Percentiles rank a stretch among this genome's conserved stretches.
phyloP scores from a whole-genome alignment of 2,329 filamentous ascomycete species.

The Parascedosporium putredinis region DNA sequence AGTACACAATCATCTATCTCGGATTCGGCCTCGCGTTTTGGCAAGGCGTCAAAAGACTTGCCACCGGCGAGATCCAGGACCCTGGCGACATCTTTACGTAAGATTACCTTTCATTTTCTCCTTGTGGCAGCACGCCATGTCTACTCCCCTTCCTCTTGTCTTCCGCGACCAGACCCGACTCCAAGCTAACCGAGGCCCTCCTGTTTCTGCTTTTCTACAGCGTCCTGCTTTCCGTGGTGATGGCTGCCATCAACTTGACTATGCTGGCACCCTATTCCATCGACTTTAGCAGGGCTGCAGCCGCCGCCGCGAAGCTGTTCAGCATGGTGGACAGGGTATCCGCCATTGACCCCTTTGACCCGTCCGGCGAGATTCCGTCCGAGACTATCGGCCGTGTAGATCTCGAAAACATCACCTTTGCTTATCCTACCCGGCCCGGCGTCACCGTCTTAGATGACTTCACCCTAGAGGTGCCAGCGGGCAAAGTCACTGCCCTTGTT shows the following conservation, averaged over 20 bases:
- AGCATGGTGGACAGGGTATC: constrained; percentile 34
- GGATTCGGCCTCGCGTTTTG: constrained; percentile 40
- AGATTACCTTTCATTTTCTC: constrained; percentile 15
- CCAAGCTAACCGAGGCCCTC: too few relatives aligned
- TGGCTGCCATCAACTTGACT: constrained; percentile 34
- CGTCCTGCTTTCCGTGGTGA: constrained; percentile 36
- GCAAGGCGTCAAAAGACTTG: constrained; percentile 38
- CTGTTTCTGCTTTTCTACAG: constrained; percentile 15
- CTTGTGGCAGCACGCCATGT: too few relatives aligned
- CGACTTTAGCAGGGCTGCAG: constrained; percentile 33
- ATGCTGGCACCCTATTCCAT: constrained; percentile 36
- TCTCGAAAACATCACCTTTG: constrained; percentile 37
- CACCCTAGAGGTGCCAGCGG: constrained; percentile 30
- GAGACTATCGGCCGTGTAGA: constrained; percentile 32
- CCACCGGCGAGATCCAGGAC: constrained; percentile 31
- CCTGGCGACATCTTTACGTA: constrained; percentile 36
- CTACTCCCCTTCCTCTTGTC: too few relatives aligned
- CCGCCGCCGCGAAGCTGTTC: constrained; percentile 36
- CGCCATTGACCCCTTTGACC: constrained; percentile 30
- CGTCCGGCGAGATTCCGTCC: constrained; percentile 20
- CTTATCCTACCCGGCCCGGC: constrained; percentile 46
- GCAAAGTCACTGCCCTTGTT: constrained; percentile 43
- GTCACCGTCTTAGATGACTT: constrained; percentile 33
- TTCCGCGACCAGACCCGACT: too few relatives aligned
- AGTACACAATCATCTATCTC: constrained; percentile 37